Evolutionary conservation across 495 filamentous ascomycete genomes (phyloP).

Genomic region (Xylona heveae): DNA sequence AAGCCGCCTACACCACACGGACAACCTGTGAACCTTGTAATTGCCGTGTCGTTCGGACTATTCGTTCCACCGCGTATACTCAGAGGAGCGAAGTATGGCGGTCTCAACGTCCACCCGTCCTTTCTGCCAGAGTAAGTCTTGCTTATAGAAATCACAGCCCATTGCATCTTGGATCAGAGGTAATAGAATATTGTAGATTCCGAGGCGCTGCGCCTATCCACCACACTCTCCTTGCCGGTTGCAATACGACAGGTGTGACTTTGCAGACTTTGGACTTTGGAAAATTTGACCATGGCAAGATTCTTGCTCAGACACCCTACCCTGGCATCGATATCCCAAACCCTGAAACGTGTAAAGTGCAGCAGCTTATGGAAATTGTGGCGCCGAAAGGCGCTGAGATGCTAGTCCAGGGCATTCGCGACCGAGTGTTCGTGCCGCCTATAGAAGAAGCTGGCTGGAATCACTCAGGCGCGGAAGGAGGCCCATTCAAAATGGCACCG

Average conservation of each 20-base stretch:
- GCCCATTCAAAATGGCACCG: no score
- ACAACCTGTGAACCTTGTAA: slow-evolving; percentile 51
- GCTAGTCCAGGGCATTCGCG: slow-evolving; percentile 14
- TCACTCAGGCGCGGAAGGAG: no score
- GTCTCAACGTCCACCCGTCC: slow-evolving; percentile 90
- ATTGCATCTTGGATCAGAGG: not conserved
- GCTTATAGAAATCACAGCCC: no score
- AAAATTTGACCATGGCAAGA: slow-evolving; percentile 54
- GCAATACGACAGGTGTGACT: slow-evolving; percentile 41
- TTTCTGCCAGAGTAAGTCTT: slow-evolving; percentile 60
- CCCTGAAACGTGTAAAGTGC: slow-evolving; percentile 9
- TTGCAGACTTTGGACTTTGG: slow-evolving; percentile 65
- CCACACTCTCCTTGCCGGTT: slow-evolving; percentile 43
- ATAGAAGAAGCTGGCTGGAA: slow-evolving; percentile 21
- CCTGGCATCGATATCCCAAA: slow-evolving; percentile 28
- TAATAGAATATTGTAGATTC: slow-evolving; percentile 26
- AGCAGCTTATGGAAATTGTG: slow-evolving; percentile 18
- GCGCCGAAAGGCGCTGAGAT: slow-evolving; percentile 16
- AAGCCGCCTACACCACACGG: slow-evolving; percentile 33
- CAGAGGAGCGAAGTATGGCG: slow-evolving; percentile 48
- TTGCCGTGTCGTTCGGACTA: slow-evolving; percentile 91
- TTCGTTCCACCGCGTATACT: slow-evolving; percentile 66
- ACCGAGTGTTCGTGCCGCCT: slow-evolving; percentile 44
- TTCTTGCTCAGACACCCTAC: slow-evolving; percentile 43
- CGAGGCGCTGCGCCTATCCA: slow-evolving; percentile 47